Evolutionary conservation across 2,329 filamentous ascomycete genomes (phyloP).

Genomic region (Aspergillus brasiliensis): DNA sequence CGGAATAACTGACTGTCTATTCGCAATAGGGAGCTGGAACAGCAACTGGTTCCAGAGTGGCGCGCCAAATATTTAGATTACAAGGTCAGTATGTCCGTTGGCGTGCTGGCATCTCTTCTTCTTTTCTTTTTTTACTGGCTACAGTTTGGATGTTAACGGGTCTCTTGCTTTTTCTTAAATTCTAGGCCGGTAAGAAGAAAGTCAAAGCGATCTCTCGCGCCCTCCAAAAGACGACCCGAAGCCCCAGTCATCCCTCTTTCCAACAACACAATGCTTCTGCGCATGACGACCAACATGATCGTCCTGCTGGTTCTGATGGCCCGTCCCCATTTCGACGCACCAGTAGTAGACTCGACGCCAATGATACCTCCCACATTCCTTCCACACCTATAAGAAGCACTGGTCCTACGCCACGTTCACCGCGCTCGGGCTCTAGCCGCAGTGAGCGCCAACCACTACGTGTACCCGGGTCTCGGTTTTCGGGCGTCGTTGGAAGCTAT

Average conservation of each 20-base stretch:
- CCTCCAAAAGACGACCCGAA: conserved; percentile 60
- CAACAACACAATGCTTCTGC: conserved; percentile 28
- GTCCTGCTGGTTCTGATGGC: conserved; percentile 16
- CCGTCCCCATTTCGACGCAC: conserved; percentile 22
- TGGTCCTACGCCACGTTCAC: conserved; percentile 26
- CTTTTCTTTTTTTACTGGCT: background rate
- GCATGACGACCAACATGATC: conserved; percentile 16
- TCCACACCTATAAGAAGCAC: conserved; percentile 20
- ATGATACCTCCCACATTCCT: conserved; percentile 16
- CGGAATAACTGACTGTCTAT: background rate
- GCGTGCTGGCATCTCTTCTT: background rate
- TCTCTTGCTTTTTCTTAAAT: conserved; percentile 16
- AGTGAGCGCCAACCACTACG: conserved; percentile 41
- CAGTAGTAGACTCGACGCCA: conserved; percentile 23
- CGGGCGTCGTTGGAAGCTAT: conserved; percentile 54
- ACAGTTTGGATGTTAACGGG: conserved; percentile 4
- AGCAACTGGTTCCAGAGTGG: conserved; percentile 92
- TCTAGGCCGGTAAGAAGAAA: conserved; percentile 78
- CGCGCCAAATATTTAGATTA: conserved; percentile 92
- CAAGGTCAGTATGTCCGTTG: conserved; percentile 60
- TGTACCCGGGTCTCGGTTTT: conserved; percentile 37
- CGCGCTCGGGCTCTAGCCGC: conserved; percentile 39
- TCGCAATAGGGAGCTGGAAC: conserved; percentile 69
- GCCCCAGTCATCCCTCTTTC: conserved; percentile 47
- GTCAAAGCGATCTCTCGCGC: conserved; percentile 80